Evolutionary conservation across 2,329 filamentous ascomycete species (phyloP).

Genomic region (Aspergillus caelatus): DNA sequence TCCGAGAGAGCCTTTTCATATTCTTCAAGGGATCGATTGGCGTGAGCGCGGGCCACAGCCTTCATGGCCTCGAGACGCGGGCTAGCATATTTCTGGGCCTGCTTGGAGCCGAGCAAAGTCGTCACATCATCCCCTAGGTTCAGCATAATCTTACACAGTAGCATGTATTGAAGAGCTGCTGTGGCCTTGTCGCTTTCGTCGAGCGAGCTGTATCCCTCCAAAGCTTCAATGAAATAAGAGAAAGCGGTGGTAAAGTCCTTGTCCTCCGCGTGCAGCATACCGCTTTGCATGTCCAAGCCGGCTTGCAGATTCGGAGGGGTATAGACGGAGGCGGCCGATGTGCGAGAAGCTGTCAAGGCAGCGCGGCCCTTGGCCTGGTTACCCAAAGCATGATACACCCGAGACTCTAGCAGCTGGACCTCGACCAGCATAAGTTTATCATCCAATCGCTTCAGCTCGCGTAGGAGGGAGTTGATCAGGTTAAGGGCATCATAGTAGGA

Average conservation of each 20-base stretch:
- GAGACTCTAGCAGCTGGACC: slow-evolving; percentile 94
- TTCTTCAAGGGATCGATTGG: slow-evolving; percentile 92
- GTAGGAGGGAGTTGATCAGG: slow-evolving; percentile 93
- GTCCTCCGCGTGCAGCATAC: slow-evolving; percentile 98
- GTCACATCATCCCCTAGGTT: slow-evolving; percentile 97
- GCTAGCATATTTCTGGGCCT: slow-evolving; percentile 93
- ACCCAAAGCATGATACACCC: slow-evolving; percentile 94
- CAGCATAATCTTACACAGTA: slow-evolving; percentile 99
- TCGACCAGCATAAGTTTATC: slow-evolving; percentile 98
- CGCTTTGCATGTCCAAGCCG: slow-evolving; percentile 97
- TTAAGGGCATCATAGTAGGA: slow-evolving; percentile 96
- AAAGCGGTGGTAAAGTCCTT: slow-evolving; percentile 98
- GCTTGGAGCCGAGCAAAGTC: slow-evolving; percentile 90
- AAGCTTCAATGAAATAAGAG: slow-evolving; percentile 98
- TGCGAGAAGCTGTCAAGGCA: slow-evolving; percentile 89
- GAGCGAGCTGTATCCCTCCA: slow-evolving; percentile 94
- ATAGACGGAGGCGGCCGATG: slow-evolving; percentile 94
- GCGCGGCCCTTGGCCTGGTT: slow-evolving; percentile 96
- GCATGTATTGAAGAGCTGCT: slow-evolving; percentile 98
- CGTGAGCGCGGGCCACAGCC: slow-evolving; percentile 92
- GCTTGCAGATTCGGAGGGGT: slow-evolving; percentile 94
- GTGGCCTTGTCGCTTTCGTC: slow-evolving; percentile 89
- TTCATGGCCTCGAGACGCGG: slow-evolving; percentile 99
- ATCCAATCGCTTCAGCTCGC: slow-evolving; percentile 95
- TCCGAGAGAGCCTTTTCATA: slow-evolving; percentile 90